phyloP scores from a whole-genome alignment of 371 early-diverging fungal species.

The Chytridium lagenaria region DNA sequence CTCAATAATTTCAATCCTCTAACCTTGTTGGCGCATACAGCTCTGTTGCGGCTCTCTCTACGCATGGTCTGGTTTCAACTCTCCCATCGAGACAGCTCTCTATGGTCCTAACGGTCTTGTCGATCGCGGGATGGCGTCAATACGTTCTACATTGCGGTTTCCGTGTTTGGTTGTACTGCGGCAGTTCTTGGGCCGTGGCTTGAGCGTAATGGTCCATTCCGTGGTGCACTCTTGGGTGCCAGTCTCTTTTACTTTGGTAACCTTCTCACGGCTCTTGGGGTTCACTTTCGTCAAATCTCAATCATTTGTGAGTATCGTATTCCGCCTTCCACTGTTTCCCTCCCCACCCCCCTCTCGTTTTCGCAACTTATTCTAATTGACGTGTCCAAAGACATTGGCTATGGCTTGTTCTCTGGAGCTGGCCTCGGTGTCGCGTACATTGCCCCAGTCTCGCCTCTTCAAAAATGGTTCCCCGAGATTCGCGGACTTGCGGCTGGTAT shows the following conservation, averaged over 20 bases:
- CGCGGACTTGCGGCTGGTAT: slow-evolving; percentile 46
- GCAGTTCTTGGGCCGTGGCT: slow-evolving; percentile 73
- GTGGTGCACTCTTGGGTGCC: slow-evolving; percentile 60
- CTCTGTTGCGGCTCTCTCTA: slow-evolving; percentile 73
- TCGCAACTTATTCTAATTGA: neutral
- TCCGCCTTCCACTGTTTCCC: too few relatives aligned
- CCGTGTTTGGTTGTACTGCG: slow-evolving; percentile 65
- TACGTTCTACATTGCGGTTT: slow-evolving; percentile 72
- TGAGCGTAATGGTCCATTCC: slow-evolving; percentile 66
- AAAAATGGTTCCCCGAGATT: slow-evolving; percentile 48
- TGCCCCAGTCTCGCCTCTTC: slow-evolving; percentile 61
- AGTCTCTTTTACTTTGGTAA: slow-evolving; percentile 66
- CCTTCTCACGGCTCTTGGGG: slow-evolving; percentile 64
- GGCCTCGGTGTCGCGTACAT: slow-evolving; percentile 72
- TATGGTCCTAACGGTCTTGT: slow-evolving; percentile 45
- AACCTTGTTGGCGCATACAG: slow-evolving; percentile 6
- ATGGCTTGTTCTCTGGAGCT: slow-evolving; percentile 68
- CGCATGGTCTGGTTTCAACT: slow-evolving; percentile 72
- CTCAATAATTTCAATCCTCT: neutral
- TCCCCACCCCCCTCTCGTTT: too few relatives aligned
- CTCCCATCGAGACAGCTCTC: slow-evolving; percentile 62
- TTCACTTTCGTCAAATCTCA: slow-evolving; percentile 59
- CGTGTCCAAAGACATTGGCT: slow-evolving; percentile 54
- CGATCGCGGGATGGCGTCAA: slow-evolving; percentile 58
- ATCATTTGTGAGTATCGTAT: slow-evolving; percentile 52